phyloP scores from a whole-genome alignment of 768 basidiomycete genomes.

The Tylopilus vinaceipallidus region DNA sequence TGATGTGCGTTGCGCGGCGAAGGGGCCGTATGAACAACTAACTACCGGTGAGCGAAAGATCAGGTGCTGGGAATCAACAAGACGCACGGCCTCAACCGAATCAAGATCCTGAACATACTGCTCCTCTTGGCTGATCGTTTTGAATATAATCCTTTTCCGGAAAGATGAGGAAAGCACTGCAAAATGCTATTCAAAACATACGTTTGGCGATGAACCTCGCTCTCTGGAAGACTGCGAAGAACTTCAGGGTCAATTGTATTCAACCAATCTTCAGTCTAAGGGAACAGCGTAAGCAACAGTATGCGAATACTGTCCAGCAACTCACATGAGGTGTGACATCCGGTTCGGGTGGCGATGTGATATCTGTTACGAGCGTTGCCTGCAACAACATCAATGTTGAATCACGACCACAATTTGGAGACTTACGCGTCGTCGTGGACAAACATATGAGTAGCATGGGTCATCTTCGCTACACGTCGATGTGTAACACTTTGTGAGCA shows the following conservation, averaged over 20 bases:
- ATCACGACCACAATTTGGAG: not conserved
- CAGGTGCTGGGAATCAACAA: constrained; percentile 6
- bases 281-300: not conserved
- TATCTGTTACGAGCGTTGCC: constrained; percentile 25
- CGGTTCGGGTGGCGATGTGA: constrained; percentile 20
- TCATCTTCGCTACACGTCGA: constrained; percentile 79
- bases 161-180: not conserved
- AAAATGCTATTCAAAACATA: constrained; percentile 20
- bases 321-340: constrained; percentile 31
- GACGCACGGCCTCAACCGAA: constrained; percentile 65
- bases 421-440: constrained; percentile 64
- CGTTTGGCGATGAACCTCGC: constrained; percentile 83
- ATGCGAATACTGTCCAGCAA: constrained; percentile 29
- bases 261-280: constrained; percentile 48
- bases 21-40: constrained; percentile 55
- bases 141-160: constrained; percentile 64
- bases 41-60: constrained; percentile 33
- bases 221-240: constrained; percentile 58
- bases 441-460: constrained; percentile 80
- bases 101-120: constrained; percentile 89
- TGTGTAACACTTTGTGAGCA: constrained; percentile 88
- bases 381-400: constrained; percentile 18
- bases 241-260: constrained; percentile 49
- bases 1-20: constrained; percentile 55
- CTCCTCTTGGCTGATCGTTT: constrained; percentile 84